Evolutionary conservation across 148 eudicot genomes (phyloP).

Genomic region (Diospyros lotus): DNA sequence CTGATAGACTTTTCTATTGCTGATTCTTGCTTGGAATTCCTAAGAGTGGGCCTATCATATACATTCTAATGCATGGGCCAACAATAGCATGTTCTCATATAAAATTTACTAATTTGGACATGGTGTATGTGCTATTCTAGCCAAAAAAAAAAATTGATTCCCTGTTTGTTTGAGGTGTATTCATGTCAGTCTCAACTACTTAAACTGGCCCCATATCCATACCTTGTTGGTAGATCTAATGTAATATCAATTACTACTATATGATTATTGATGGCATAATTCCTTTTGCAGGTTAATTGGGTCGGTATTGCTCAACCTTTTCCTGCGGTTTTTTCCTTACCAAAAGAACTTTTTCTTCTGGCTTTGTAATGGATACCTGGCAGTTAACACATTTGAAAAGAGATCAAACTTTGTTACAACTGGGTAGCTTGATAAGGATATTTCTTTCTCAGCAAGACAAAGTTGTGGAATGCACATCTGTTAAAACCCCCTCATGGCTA

Average conservation of each 20-base stretch:
- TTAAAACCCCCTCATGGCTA: neutral
- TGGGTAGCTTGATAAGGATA: neutral
- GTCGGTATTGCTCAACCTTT: neutral
- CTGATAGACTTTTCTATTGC: neutral
- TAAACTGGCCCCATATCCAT: neutral
- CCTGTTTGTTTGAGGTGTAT: neutral
- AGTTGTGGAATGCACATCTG: neutral
- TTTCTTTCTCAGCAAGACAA: neutral
- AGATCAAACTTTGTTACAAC: neutral
- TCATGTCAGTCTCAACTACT: neutral
- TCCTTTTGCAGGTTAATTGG: conserved; percentile 1
- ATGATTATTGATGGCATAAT: neutral
- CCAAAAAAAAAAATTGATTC: neutral
- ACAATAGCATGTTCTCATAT: neutral
- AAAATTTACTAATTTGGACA: neutral
- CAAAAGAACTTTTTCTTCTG: too few species aligned
- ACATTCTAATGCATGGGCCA: neutral
- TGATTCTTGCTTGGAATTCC: neutral
- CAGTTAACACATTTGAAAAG: neutral
- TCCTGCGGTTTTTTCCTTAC: too few species aligned
- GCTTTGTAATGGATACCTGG: neutral
- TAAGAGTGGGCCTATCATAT: neutral
- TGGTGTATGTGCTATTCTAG: neutral
- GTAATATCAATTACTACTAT: neutral
- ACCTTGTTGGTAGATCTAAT: neutral